phyloP scores from a whole-genome alignment of 768 basidiomycete genomes.

The Pleurotus cornucopiae region DNA sequence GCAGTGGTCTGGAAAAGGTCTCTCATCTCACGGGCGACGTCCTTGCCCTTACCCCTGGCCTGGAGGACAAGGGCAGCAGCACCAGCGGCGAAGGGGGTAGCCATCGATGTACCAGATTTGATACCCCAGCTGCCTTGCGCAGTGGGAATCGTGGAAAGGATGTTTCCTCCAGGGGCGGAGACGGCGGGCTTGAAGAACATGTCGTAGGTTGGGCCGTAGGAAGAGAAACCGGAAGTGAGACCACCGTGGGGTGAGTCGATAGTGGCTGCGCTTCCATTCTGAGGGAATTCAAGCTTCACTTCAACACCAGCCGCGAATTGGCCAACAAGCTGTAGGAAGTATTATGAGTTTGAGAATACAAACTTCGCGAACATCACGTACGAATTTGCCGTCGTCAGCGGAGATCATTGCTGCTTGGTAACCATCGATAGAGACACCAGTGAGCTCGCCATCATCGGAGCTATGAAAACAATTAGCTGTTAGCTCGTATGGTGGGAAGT shows the following conservation, averaged over 20 bases:
- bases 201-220: constrained; percentile 60
- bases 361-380: constrained; percentile 20
- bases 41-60: constrained; percentile 29
- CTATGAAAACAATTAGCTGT: background rate
- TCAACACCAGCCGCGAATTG: constrained; percentile 41
- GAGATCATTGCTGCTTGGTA: constrained; percentile 49
- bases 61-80: constrained; percentile 37
- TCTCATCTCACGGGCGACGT: constrained; percentile 22
- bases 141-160: constrained; percentile 41
- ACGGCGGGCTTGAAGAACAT: constrained; percentile 53
- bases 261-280: constrained; percentile 33
- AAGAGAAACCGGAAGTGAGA: constrained; percentile 50
- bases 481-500: background rate
- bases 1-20: constrained; percentile 45
- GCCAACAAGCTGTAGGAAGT: constrained; percentile 36
- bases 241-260: constrained; percentile 52
- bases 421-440: constrained; percentile 38
- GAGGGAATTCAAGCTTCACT: constrained; percentile 44
- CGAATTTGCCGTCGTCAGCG: constrained; percentile 51
- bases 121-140: constrained; percentile 35
- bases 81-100: constrained; percentile 43
- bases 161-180: constrained; percentile 50
- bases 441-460: constrained; percentile 41
- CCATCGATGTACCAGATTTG: constrained; percentile 43
- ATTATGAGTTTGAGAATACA: constrained; percentile 1